These are phyloP conservation scores for Tolypocladium amazonense DNA, from an alignment of 2,329 filamentous ascomycete genomes.

Conservation along the genomic window DNA sequence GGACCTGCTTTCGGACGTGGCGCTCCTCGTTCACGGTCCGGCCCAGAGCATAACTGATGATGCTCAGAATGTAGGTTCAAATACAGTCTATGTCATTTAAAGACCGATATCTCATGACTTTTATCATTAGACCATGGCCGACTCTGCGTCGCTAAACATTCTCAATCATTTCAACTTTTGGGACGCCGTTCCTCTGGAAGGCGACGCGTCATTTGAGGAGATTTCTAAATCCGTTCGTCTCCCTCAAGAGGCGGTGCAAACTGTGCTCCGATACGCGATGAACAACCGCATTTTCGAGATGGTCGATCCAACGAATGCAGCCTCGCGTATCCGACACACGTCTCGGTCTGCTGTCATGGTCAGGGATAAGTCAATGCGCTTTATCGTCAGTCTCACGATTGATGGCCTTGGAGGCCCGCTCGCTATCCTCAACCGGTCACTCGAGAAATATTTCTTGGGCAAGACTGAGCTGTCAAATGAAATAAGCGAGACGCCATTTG, in stretches of 20 bases:
- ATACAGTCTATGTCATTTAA: neutral
- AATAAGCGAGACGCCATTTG: slow-evolving; percentile 20
- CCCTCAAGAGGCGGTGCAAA: slow-evolving; percentile 23
- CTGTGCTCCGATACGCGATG: slow-evolving; percentile 24
- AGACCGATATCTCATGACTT: neutral
- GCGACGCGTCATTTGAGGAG: slow-evolving; percentile 8
- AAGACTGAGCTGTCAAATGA: slow-evolving; percentile 18
- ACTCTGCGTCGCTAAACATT: slow-evolving; percentile 4
- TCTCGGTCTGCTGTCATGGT: slow-evolving; percentile 22
- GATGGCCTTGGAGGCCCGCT: slow-evolving; percentile 17
- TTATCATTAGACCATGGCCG: neutral
- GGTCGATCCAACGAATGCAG: neutral
- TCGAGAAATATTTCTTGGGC: slow-evolving; percentile 18
- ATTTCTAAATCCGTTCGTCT: slow-evolving; percentile 21
- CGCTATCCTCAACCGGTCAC: slow-evolving; percentile 14
- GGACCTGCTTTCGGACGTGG: neutral
- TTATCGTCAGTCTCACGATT: slow-evolving; percentile 23
- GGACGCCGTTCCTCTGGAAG: slow-evolving; percentile 11
- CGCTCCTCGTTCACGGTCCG: neutral
- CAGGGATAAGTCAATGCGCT: slow-evolving; percentile 13
- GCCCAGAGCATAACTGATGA: neutral
- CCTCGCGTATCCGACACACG: slow-evolving; percentile 18
- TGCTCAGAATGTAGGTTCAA: neutral
- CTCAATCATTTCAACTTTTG: slow-evolving; percentile 13
- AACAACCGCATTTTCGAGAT: slow-evolving; percentile 24